Evolutionary conservation across 768 basidiomycete species (phyloP), one percentile per base, ranked within the genome.

Genomic region (Tephrocybe sp.): DNA sequence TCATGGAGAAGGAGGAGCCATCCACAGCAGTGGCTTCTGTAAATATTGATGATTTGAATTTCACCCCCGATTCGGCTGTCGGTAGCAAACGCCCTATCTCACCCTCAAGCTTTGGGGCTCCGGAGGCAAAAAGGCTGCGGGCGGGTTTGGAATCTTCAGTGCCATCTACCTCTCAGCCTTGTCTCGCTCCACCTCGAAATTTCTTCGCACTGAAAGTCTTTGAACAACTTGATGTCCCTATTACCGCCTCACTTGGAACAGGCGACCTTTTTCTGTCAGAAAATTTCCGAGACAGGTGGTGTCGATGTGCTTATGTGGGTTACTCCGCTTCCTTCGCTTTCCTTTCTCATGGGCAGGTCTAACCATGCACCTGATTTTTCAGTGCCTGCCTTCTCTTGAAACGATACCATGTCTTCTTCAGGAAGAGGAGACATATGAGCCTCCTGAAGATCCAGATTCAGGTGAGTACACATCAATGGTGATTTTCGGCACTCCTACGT

Each of bases 391-490:
- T 0, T 72, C 70, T 6, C 67, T 91, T 34, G 67, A 78, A 57
- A 64, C 67, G 13, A 69, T 78, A 57, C 72, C 79, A 22, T 91
- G 76, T 65, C 70, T 92, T 19, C 65, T 89, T 10, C 76, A 86
- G 54, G 87, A 88, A 63, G 91, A 92, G 54, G 88, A 89, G 34
- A 89, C 84, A 0, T 92, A 89, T 53, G 86, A 90, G 61, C 88
- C 87, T 1, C 91, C 90, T 3, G 83, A 88, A 59, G 91, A 92
- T 65, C 90, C 91, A 9, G 91, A 93, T 61, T 89, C 83, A 53
- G 82, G 90, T 83, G 44, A 33, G 64, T 53, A 52, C 31, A 45
- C 23, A 19, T 5, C 11, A 29, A 41, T 30, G 25, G 30, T 34
- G 39, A 24, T 31, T 53, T 43, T 37, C 45, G 41, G 42, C 34